Percentiles rank a stretch among this genome's conserved stretches.
These are phyloP conservation scores for Annulohypoxylon moriforme DNA, from an alignment of 495 filamentous ascomycete species.

Conservation along the genomic window DNA sequence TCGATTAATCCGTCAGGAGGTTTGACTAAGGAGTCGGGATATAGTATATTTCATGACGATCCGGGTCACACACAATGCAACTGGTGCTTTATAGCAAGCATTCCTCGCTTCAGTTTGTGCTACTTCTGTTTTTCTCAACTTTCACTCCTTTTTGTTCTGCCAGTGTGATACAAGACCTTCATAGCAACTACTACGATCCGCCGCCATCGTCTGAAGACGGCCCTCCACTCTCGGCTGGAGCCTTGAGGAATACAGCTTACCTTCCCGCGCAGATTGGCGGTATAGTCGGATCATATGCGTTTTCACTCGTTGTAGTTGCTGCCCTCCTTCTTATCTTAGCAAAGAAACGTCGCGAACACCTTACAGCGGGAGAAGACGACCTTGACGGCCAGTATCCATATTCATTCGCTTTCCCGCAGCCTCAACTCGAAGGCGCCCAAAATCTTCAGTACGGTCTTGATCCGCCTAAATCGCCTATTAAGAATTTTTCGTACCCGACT, in stretches of 20 bases:
- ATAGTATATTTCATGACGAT: conserved; percentile 49
- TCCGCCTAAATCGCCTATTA: conserved; percentile 50
- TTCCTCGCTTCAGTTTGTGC: conserved; percentile 42
- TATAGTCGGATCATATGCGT: conserved; percentile 81
- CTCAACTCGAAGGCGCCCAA: conserved; percentile 22
- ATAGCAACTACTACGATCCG: conserved; percentile 66
- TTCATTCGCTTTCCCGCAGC: conserved; percentile 52
- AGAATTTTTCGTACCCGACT: conserved; percentile 63
- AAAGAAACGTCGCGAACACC: conserved; percentile 56
- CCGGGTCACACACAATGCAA: conserved; percentile 50
- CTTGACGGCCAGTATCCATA: conserved; percentile 43
- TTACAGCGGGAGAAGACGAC: conserved; percentile 50
- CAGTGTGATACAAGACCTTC: conserved; percentile 50
- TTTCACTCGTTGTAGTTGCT: conserved; percentile 76
- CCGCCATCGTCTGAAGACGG: conserved; percentile 69
- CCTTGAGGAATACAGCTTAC: conserved; percentile 66
- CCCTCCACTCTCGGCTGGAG: conserved; percentile 64
- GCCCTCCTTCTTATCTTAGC: conserved; percentile 67
- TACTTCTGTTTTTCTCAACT: conserved; percentile 46
- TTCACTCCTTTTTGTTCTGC: conserved; percentile 52
- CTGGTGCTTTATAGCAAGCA: conserved; percentile 47
- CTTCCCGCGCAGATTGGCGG: conserved; percentile 81
- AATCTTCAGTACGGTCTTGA: conserved; percentile 42
- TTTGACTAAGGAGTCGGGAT: conserved; percentile 48
- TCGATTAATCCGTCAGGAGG: conserved; percentile 56